A percentile compares a stretch with the other conserved stretches of the same genome.
Conservation (phyloP, 2,329 filamentous ascomycete genomes). For the Botrytis deweyae region DNA sequence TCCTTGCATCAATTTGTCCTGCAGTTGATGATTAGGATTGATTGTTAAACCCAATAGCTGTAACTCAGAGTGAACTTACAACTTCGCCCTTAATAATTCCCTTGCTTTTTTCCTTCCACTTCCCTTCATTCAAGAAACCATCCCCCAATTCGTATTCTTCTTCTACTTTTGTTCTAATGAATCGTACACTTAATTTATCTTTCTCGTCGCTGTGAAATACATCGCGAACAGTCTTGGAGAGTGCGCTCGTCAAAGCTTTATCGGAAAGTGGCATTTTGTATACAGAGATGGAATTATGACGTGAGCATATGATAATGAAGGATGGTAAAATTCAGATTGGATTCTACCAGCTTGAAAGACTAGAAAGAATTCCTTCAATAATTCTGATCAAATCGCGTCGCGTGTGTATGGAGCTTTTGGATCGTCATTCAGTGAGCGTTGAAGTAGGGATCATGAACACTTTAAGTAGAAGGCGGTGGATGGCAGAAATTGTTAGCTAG, state of each 20-base stretch:
- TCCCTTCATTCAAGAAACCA: slow-evolving; percentile 49
- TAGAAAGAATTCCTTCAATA: not conserved
- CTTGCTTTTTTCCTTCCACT: slow-evolving; percentile 62
- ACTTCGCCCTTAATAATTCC: slow-evolving; percentile 53
- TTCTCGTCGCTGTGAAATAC: slow-evolving; percentile 21
- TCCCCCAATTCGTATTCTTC: slow-evolving; percentile 49
- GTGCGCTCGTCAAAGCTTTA: slow-evolving; percentile 25
- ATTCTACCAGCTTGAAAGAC: not conserved
- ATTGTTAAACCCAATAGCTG: not conserved
- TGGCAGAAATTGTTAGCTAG: not conserved
- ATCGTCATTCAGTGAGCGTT: not conserved
- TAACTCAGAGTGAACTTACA: slow-evolving; percentile 44
- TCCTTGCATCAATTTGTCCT: slow-evolving; percentile 24
- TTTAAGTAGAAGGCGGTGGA: slow-evolving; percentile 9
- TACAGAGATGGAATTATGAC: not conserved
- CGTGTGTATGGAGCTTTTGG: slow-evolving; percentile 14
- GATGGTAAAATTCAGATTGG: not conserved
- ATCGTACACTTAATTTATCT: slow-evolving; percentile 55
- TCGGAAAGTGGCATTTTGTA: slow-evolving; percentile 27
- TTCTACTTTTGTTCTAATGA: slow-evolving; percentile 54
- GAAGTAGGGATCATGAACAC: not conserved
- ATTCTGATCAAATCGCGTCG: slow-evolving; percentile 18
- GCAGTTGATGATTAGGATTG: not conserved
- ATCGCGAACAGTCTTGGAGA: slow-evolving; percentile 21
- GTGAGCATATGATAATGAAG: not conserved